Base-by-base conservation (phyloP, 805 yeast species). In the Teunomyces aglyptinius region DNA sequence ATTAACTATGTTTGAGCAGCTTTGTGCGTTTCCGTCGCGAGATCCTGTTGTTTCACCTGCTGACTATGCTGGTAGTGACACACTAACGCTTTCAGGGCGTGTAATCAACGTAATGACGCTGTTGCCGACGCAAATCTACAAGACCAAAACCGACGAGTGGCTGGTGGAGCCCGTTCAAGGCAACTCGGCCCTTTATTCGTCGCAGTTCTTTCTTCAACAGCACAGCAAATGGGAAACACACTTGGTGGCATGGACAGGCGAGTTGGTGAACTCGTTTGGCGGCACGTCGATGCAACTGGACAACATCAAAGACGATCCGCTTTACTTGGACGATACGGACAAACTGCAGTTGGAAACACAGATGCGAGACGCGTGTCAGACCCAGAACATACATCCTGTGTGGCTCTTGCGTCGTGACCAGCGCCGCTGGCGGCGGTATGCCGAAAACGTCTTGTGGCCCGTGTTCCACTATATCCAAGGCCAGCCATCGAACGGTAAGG, bases 181-280 rank as follows among this genome's bases (percentile, higher is more conserved):
- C 2, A 87, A 88, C 57, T 82, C 94, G 7, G 95, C 97, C 0
- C 68, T 92, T 31, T 84, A 86, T 58, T 83, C 96, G 3, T 82
- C 95, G 13, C 78, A 87, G 49, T 75, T 78, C 49, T 83, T 79
- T 58, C 68, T 90, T 44, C 75, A 72, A 43, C 78, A 78, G 47
- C 80, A 82, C 39, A 78, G 91, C 0, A 78, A 82, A 18, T 92
- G 97, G 94, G 96, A 90, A 51, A 84, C 91, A 39, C 88, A 89
- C 54, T 68, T 89, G 43, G 82, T 94, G 43, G 97, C 89, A 1
- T 94, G 99, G 99, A 87, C 97, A 0, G 99, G 99, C 39, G 98
- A 90, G 64, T 73, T 94, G 50, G 64, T 66, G 34, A 67, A 68
- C 54, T 60, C 62, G 46, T 50, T 61, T 22, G 54, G 53, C 38